Base-by-base conservation (phyloP, 495 filamentous ascomycete genomes). In the Aspergillus panamensis region DNA sequence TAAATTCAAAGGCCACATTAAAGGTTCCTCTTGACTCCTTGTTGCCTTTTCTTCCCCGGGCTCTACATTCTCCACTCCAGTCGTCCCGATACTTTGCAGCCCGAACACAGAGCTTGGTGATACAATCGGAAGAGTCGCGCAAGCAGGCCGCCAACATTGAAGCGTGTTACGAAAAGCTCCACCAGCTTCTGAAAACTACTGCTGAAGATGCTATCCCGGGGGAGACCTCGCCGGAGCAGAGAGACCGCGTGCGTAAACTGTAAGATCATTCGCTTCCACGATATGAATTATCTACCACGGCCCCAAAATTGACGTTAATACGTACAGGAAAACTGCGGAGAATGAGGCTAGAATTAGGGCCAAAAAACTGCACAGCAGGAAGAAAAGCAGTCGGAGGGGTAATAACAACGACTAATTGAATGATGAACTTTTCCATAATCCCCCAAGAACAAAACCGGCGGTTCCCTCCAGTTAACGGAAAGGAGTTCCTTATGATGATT, bases 1-100 rank as follows among this genome's bases (percentile, higher is more conserved):
- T 95, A 25, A 94, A 92, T 69, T 89, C 89, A 14, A 98, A 98
- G 73, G 94, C 92, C 10, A 96, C 89, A 14, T 68, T 91, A 69
- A 89, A 73, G 67, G 76, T 82, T 73, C 73, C 85, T 31, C 66
- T 88, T 16, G 61, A 76, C 21, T 69, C 82, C 30, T 74, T 96
- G 30, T 62, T 85, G 10, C 73, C 75, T 9, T 68, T 83, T 29
- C 69, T 97, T 1, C 94, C 95, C 6, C 82, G 74, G 37, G 65
- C 89, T 5, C 70, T 98, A 7, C 86, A 90, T 66, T 57, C 72
- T 12, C 69, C 77, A 10, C 73, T 97, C 40, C 80, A 82, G 17
- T 58, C 76, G 10, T 90, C 87, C 2, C 86, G 81, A 51, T 96
- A 92, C 66, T 86, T 86, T 69, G 82, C 87, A 5, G 75, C 76